These are phyloP conservation scores for Umbelopsis sp. DNA, from an alignment of 192 early-diverging fungal genomes.

Conservation along the genomic window DNA sequence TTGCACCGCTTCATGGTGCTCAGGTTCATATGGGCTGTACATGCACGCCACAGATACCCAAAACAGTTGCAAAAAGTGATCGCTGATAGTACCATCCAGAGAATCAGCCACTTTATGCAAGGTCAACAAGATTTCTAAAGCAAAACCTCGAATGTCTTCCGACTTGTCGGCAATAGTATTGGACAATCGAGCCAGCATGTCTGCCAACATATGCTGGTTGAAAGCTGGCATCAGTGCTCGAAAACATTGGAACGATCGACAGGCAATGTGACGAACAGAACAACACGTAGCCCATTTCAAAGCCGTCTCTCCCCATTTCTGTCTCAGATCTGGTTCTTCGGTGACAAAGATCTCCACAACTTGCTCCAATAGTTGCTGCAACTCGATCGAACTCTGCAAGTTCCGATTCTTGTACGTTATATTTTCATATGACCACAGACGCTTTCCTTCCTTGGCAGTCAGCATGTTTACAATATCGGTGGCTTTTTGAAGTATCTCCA, in stretches of 20 bases:
- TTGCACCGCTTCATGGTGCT: conserved; percentile 70
- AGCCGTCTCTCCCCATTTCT: conserved; percentile 80
- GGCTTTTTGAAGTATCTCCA: conserved; percentile 49
- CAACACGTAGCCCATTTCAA: conserved; percentile 83
- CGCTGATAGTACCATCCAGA: conserved; percentile 55
- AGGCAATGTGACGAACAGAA: conserved; percentile 85
- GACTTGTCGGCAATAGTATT: conserved; percentile 76
- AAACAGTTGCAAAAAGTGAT: conserved; percentile 79
- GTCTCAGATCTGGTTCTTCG: conserved; percentile 53
- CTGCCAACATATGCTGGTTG: conserved; percentile 74
- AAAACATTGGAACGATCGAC: conserved; percentile 84
- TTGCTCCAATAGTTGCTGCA: conserved; percentile 51
- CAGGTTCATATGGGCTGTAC: conserved; percentile 74
- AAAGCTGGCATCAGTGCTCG: conserved; percentile 71
- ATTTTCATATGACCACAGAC: conserved; percentile 83
- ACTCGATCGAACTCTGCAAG: conserved; percentile 47
- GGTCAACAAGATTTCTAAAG: conserved; percentile 75
- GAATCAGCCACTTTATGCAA: conserved; percentile 63
- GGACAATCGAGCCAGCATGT: conserved; percentile 74
- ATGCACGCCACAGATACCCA: conserved; percentile 80
- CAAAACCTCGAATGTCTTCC: conserved; percentile 80
- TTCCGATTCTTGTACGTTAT: conserved; percentile 57
- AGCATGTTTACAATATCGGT: conserved; percentile 50
- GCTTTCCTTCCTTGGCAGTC: conserved; percentile 70
- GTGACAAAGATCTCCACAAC: conserved; percentile 52